Percentiles rank a stretch among this genome's conserved stretches.
These are phyloP conservation scores for Ogataea pini DNA, from an alignment of 805 yeast species.

Conservation along the genomic window DNA sequence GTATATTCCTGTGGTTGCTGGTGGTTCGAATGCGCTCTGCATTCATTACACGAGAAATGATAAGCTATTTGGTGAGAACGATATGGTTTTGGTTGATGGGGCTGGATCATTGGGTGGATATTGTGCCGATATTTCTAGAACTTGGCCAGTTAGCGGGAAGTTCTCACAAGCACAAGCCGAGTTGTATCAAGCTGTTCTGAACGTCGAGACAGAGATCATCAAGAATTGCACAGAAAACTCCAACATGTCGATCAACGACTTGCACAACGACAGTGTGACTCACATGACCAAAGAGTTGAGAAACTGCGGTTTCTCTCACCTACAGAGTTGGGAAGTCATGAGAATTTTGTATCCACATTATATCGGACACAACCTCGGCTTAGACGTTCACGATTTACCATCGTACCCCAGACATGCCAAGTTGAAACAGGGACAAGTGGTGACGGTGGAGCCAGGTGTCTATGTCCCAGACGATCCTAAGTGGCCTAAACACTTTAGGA, in stretches of 20 bases:
- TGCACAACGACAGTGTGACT: constrained; percentile 70
- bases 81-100: constrained; percentile 86
- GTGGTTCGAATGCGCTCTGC: constrained; percentile 85
- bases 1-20: constrained; percentile 94
- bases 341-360: constrained; percentile 82
- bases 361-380: constrained; percentile 92
- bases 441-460: constrained; percentile 95
- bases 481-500: constrained; percentile 80
- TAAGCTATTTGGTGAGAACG: constrained; percentile 72
- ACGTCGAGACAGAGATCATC: constrained; percentile 79
- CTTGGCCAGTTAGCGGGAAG: constrained; percentile 86
- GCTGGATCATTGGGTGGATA: constrained; percentile 94
- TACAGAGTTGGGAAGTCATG: constrained; percentile 54
- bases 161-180: constrained; percentile 82
- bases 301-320: constrained; percentile 65
- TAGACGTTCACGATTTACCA: constrained; percentile 88
- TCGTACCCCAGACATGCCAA: constrained; percentile 53
- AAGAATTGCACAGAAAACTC: constrained; percentile 58
- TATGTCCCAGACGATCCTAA: constrained; percentile 74
- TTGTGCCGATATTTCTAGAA: constrained; percentile 91
- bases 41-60: constrained; percentile 95
- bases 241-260: constrained; percentile 62
- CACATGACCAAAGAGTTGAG: constrained; percentile 62
- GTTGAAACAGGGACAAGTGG: constrained; percentile 70
- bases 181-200: constrained; percentile 82